These are phyloP conservation scores for Lentinula lateritia DNA, from an alignment of 768 basidiomycete species.

Conservation along the genomic window DNA sequence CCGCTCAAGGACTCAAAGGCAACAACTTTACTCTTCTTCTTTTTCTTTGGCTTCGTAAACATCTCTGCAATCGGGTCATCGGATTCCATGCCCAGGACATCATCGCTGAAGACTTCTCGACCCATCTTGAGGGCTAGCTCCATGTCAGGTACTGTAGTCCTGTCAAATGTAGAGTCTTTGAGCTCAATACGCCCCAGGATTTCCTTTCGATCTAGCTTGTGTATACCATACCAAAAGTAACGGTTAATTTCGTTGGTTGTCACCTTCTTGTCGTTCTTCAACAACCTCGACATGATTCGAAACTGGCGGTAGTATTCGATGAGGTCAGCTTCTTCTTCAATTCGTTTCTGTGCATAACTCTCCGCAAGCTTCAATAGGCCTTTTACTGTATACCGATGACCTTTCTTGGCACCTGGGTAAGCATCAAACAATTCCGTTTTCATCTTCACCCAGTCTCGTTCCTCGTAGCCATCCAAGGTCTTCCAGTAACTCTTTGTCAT, in stretches of 20 bases:
- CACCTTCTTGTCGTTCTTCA: background rate
- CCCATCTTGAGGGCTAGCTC: too few relatives aligned
- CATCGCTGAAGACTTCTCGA: too few relatives aligned
- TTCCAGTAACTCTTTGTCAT: slow-evolving; percentile 10
- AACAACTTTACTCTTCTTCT: too few relatives aligned
- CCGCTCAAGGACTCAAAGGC: too few relatives aligned
- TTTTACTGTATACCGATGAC: background rate
- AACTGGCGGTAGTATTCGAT: background rate
- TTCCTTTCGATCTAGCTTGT: background rate
- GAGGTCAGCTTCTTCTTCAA: background rate
- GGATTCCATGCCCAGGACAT: too few relatives aligned
- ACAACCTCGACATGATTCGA: background rate
- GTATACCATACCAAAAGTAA: background rate
- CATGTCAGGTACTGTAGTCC: too few relatives aligned
- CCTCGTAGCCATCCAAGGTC: slow-evolving; percentile 8
- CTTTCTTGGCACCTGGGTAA: background rate
- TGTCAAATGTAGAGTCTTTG: slow-evolving; percentile 8
- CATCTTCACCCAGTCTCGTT: slow-evolving; percentile 5
- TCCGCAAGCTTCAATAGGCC: background rate
- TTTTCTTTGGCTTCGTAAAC: too few relatives aligned
- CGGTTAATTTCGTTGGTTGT: background rate
- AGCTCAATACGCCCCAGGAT: background rate
- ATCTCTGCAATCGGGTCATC: too few relatives aligned
- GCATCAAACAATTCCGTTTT: slow-evolving; percentile 9
- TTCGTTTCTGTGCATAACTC: background rate